These are phyloP conservation scores for Chrysopogon serrulatus DNA, from an alignment of 176 grass and related monocot species.

Conservation along the genomic window DNA sequence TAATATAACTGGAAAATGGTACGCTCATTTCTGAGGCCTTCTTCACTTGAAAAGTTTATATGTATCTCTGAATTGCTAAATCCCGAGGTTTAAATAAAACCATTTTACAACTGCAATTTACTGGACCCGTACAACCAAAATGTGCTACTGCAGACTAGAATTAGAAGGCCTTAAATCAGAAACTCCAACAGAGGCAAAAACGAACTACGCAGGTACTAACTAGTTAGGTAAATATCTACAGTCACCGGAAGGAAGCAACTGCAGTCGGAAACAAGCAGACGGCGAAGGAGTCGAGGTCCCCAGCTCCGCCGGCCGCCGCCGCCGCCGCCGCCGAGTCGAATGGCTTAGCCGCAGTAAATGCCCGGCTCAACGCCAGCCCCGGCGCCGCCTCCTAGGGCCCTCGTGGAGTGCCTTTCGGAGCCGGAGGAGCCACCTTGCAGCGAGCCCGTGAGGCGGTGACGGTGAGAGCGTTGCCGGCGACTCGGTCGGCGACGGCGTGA, in stretches of 20 bases:
- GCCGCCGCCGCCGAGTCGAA: neutral
- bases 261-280: neutral
- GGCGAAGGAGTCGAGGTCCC: neutral
- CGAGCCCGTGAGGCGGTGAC: neutral
- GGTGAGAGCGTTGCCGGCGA: neutral
- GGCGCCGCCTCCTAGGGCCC: neutral
- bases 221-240: neutral
- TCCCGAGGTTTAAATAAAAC: neutral
- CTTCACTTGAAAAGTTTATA: neutral
- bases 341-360: neutral
- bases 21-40: too few species aligned
- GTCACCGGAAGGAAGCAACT: neutral
- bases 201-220: neutral
- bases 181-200: neutral
- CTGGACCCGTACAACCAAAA: neutral
- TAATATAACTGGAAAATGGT: too few species aligned
- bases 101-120: neutral
- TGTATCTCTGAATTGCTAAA: too few species aligned
- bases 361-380: neutral
- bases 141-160: too few species aligned
- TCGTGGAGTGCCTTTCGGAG: neutral
- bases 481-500: neutral
- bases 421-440: neutral
- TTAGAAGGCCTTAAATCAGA: neutral
- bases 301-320: neutral